Evolutionary conservation across 192 early-diverging fungal genomes (phyloP).

Genomic region (Linnemannia exigua): DNA sequence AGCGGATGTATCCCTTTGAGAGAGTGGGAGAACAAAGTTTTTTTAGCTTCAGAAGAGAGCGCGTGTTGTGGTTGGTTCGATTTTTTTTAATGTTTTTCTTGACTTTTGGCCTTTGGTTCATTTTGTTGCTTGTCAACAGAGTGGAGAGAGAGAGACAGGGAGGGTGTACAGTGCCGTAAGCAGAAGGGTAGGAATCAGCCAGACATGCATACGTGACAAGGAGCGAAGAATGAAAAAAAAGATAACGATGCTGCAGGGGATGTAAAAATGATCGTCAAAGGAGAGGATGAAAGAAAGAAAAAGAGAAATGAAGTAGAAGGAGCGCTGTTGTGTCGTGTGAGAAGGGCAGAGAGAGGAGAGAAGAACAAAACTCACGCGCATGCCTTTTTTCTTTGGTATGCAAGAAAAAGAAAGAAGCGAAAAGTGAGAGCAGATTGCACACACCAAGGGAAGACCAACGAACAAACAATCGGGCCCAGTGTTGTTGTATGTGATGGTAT

Average conservation of each 20-base stretch:
- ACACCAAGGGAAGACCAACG: not conserved
- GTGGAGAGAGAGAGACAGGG: not conserved
- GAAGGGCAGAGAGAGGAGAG: not conserved
- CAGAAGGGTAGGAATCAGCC: too few relatives aligned
- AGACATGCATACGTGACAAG: not conserved
- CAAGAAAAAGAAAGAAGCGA: not conserved
- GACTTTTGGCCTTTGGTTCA: not conserved
- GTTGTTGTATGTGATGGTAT: not conserved
- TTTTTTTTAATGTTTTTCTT: not conserved
- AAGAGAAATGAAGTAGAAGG: not conserved
- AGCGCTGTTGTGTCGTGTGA: not conserved
- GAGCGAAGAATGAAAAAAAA: too few relatives aligned
- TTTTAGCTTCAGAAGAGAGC: not conserved
- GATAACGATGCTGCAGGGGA: too few relatives aligned
- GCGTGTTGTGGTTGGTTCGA: slow-evolving; percentile 13
- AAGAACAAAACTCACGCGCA: not conserved
- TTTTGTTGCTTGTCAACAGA: not conserved
- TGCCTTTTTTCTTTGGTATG: not conserved
- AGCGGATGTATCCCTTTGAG: not conserved
- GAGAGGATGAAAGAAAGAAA: too few relatives aligned
- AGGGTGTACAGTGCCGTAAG: too few relatives aligned
- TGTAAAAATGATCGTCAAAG: too few relatives aligned
- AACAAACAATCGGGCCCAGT: not conserved
- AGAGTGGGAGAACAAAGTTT: not conserved
- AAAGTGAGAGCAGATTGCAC: not conserved